Evolutionary conservation across 73 alveolate species (phyloP), one percentile per base, ranked within the genome.

Genomic region (Durusdinium trenchii): DNA sequence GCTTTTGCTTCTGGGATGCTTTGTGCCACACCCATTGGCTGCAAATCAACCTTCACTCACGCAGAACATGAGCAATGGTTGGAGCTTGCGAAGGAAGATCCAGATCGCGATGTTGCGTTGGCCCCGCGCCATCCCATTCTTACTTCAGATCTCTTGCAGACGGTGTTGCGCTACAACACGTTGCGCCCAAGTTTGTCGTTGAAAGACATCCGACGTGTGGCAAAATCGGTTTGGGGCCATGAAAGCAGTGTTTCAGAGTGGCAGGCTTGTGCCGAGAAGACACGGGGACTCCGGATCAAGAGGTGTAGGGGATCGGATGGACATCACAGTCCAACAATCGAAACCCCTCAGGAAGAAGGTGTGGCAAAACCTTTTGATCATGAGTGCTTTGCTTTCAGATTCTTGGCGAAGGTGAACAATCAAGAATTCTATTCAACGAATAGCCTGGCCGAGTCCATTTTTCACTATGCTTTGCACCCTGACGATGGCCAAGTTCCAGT

Each of bases 391-490:
- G 91, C 91, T n/a, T 81, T 81, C 36, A 20, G 69, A 38, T 81
- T 81, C 91, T 46, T 81, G 43, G 69, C 32, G 91, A 81, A 48
- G 47, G 91, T 81, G 43, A 46, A 81, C 32, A 46, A 52, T 18
- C 71, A 81, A 46, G 71, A 81, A 52, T 81, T 81, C 46, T 43
- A 81, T 46, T 81, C 91, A 5, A 46, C 69, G 7, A 48, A 36
- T 52, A 81, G 91, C 69, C 36, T 81, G 91, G 91, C 91, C 46
- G 91, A 81, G 46, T 81, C 91, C 71, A 43, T 81, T 43, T 81
- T 28, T 46, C 46, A 43, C 91, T 81, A 81, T 81, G 67, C 67
- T 14, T 10, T 14, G 67, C 67, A 54, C 23, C 67, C 67, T 14
- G 67, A 54, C 10, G 42, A 30, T 20, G 69, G 69, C 46, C 10